Evolutionary conservation across 2,329 filamentous ascomycete genomes (phyloP).

Genomic region (Curvularia verruculosa): DNA sequence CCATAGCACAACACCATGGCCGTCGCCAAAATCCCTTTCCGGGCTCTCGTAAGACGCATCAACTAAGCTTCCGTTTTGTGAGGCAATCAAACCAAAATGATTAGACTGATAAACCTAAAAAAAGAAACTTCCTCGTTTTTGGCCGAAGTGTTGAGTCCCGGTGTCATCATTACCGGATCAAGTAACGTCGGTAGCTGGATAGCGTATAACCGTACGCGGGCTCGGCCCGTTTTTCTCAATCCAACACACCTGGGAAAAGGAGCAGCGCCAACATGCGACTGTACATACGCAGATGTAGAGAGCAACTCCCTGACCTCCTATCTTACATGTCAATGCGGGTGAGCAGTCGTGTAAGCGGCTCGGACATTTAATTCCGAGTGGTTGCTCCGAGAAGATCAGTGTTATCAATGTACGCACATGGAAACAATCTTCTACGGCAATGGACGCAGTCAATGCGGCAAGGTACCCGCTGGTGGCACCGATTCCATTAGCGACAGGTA

Average conservation of each 20-base stretch:
- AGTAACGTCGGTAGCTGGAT: neutral
- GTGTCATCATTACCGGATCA: neutral
- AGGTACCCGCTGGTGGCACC: neutral
- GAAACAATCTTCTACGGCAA: neutral
- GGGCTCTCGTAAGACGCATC: neutral
- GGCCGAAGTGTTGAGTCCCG: neutral
- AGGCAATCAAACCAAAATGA: neutral
- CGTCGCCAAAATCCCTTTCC: neutral
- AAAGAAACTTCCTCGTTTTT: neutral
- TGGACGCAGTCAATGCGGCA: neutral
- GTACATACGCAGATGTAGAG: neutral
- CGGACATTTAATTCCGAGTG: neutral
- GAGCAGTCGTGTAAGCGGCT: neutral
- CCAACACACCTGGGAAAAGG: neutral
- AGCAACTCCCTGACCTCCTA: neutral
- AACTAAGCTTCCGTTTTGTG: neutral
- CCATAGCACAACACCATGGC: neutral
- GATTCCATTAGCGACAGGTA: neutral
- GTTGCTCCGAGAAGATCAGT: neutral
- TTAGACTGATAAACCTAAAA: neutral
- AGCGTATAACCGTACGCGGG: neutral
- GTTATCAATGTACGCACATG: too few relatives aligned
- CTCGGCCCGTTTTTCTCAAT: conserved; percentile 2
- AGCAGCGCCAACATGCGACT: neutral
- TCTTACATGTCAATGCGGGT: neutral